phyloP scores from a whole-genome alignment of 2,329 filamentous ascomycete species.

The Arachnopeziza araneosa region DNA sequence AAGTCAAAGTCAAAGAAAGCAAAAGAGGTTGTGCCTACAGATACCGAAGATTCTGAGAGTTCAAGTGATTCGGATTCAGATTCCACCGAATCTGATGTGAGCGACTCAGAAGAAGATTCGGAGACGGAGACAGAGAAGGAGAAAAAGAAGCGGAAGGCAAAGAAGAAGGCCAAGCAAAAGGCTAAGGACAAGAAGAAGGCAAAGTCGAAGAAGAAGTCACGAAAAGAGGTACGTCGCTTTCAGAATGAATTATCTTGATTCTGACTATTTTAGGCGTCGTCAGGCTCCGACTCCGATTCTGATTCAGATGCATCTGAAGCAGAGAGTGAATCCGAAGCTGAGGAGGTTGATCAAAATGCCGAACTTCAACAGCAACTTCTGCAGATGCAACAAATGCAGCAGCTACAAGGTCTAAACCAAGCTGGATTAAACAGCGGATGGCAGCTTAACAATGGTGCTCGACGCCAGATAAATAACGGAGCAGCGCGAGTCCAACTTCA shows the following conservation, averaged over 20 bases:
- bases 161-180: slow-evolving; percentile 32
- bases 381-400: slow-evolving; percentile 24
- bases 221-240: slow-evolving; percentile 28
- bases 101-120: slow-evolving; percentile 17
- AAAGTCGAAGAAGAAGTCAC: slow-evolving; percentile 34
- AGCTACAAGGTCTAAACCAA: slow-evolving; percentile 16
- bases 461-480: slow-evolving; percentile 3
- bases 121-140: slow-evolving; percentile 31
- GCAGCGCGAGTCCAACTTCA: slow-evolving; percentile 9
- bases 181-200: slow-evolving; percentile 31
- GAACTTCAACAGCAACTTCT: slow-evolving; percentile 22
- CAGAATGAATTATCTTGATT: neutral
- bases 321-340: slow-evolving; percentile 13
- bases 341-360: slow-evolving; percentile 11
- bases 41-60: slow-evolving; percentile 15
- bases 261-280: slow-evolving; percentile 19
- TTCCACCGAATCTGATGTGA: slow-evolving; percentile 7
- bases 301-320: slow-evolving; percentile 27
- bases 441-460: slow-evolving; percentile 2
- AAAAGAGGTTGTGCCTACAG: slow-evolving; percentile 11
- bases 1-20: slow-evolving; percentile 19
- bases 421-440: slow-evolving; percentile 4
- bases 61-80: slow-evolving; percentile 15
- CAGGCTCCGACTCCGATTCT: slow-evolving; percentile 29
- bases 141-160: slow-evolving; percentile 31